Evolutionary conservation across 2,329 filamentous ascomycete genomes (phyloP).

Genomic region (Hymenoscyphus linearis): DNA sequence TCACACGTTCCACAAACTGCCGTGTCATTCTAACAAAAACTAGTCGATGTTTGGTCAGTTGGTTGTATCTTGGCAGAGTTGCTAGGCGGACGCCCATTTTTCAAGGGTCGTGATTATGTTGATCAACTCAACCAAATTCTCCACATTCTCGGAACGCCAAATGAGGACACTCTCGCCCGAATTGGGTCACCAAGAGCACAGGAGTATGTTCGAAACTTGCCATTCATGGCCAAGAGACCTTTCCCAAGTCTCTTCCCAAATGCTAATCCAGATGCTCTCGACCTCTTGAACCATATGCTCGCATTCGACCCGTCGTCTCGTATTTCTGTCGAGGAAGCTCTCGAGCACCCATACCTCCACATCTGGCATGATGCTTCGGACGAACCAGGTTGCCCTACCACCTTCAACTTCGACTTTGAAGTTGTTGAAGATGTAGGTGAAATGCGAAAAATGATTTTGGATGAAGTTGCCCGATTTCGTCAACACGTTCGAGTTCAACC

Average conservation of each 20-base stretch:
- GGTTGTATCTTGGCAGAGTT: conserved; percentile 96
- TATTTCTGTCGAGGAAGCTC: conserved; percentile 88
- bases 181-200: conserved; percentile 95
- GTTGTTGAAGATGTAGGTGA: conserved; percentile 91
- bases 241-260: conserved; percentile 87
- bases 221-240: conserved; percentile 87
- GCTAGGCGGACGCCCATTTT: conserved; percentile 92
- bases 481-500: conserved; percentile 37
- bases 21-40: conserved; percentile 12
- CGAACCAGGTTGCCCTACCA: conserved; percentile 87
- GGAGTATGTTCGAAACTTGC: conserved; percentile 96
- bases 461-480: conserved; percentile 89
- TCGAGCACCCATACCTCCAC: conserved; percentile 92
- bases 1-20: neutral
- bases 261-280: conserved; percentile 92
- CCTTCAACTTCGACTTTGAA: conserved; percentile 98
- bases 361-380: conserved; percentile 97
- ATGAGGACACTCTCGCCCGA: conserved; percentile 86
- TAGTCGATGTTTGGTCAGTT: conserved; percentile 98
- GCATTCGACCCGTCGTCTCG: conserved; percentile 92
- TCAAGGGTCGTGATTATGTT: conserved; percentile 98
- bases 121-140: conserved; percentile 99
- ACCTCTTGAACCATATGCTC: conserved; percentile 94
- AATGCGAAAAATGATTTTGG: conserved; percentile 95
- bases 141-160: conserved; percentile 94